Conservation (phyloP, 163 green algal species). For the Scenedesmus sp. region DNA sequence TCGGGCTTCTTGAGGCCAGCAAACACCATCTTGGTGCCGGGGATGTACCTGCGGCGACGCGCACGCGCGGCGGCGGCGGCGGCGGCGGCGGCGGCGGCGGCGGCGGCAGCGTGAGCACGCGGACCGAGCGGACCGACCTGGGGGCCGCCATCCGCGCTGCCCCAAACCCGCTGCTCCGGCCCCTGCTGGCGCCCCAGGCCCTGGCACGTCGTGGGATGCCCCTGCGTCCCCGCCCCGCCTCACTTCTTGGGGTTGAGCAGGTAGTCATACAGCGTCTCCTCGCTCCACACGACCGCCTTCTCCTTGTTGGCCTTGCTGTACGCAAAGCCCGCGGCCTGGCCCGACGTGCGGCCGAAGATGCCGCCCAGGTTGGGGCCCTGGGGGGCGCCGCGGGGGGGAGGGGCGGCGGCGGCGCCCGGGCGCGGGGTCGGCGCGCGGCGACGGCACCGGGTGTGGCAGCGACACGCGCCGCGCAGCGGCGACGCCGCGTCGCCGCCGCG, state of each 20-base stretch:
- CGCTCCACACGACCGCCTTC: constrained; percentile 89
- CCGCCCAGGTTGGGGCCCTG: constrained; percentile 79
- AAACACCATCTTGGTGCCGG: constrained; percentile 98
- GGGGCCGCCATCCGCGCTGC: too few relatives aligned
- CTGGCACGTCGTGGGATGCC: too few relatives aligned
- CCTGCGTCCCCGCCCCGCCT: too few relatives aligned
- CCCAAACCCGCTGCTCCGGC: too few relatives aligned
- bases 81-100: background rate
- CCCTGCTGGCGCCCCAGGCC: too few relatives aligned
- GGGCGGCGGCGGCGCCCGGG: too few relatives aligned
- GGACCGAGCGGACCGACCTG: too few relatives aligned
- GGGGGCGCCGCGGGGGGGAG: background rate
- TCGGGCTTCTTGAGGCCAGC: constrained; percentile 98
- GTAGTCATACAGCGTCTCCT: constrained; percentile 98
- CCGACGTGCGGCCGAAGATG: constrained; percentile 87
- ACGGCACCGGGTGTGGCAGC: too few relatives aligned
- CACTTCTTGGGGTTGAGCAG: constrained; percentile 99
- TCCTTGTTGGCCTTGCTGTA: constrained; percentile 99
- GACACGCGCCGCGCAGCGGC: background rate
- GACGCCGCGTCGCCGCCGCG: background rate
- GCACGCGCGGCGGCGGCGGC: too few relatives aligned
- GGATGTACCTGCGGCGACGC: constrained; percentile 54
- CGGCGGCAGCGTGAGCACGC: background rate
- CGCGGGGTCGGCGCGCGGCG: too few relatives aligned
- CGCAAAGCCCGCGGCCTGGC: constrained; percentile 85